Percentiles rank a stretch among this genome's conserved stretches.
Evolutionary conservation across 805 yeast species (phyloP).

Genomic region (Saturnispora silvae): DNA sequence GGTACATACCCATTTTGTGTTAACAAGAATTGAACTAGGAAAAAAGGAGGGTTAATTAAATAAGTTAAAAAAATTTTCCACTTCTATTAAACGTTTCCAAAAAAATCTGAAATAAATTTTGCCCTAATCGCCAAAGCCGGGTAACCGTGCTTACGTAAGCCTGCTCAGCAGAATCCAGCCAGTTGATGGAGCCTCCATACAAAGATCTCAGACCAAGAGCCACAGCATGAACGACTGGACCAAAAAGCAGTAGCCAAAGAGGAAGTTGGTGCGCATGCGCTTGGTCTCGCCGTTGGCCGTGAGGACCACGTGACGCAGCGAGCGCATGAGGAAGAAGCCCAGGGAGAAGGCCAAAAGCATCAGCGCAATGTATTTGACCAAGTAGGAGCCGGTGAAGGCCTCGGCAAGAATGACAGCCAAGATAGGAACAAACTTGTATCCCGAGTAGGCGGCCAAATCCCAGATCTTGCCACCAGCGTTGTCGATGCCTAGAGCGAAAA

Average conservation of each 20-base stretch:
- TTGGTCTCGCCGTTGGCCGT: slow-evolving; percentile 56
- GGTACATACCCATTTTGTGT: slow-evolving; percentile 6
- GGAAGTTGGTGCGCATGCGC: slow-evolving; percentile 74
- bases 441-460: slow-evolving; percentile 83
- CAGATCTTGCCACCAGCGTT: slow-evolving; percentile 45
- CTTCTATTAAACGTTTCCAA: too few species aligned
- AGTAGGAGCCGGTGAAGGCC: slow-evolving; percentile 23
- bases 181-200: not conserved
- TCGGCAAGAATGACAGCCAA: slow-evolving; percentile 46
- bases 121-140: not conserved
- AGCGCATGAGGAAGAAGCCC: slow-evolving; percentile 59
- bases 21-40: slow-evolving; percentile 5
- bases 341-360: slow-evolving; percentile 43
- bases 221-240: slow-evolving; percentile 70
- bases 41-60: not conserved
- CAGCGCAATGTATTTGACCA: slow-evolving; percentile 26
- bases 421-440: slow-evolving; percentile 86
- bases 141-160: not conserved
- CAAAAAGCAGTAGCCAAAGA: slow-evolving; percentile 74
- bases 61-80: slow-evolving; percentile 2
- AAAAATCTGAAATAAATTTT: not conserved
- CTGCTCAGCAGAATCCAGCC: not conserved
- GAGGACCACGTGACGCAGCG: slow-evolving; percentile 55
- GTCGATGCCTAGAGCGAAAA: slow-evolving; percentile 65
- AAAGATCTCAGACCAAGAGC: slow-evolving; percentile 37